Evolutionary conservation across 108 stramenopile genomes (phyloP), one percentile per base, ranked within the genome.

Genomic region (Pseudonitzschia delicatissima): DNA sequence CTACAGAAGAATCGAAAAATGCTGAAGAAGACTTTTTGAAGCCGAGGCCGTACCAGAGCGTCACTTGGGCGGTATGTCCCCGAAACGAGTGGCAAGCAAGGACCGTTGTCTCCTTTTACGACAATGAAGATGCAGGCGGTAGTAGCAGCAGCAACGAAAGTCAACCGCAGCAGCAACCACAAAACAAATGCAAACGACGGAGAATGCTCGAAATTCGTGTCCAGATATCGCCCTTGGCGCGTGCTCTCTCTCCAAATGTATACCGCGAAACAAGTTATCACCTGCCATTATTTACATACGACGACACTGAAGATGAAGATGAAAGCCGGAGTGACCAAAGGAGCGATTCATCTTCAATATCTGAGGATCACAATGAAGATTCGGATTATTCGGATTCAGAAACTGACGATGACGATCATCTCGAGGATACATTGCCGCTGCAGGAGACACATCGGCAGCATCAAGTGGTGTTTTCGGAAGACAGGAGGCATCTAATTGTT

Each of bases 211-310:
- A 73, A 31, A 57, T 73, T 25, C 63, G 72, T 15, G 61, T 73
- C 18, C 72, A 73, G 42, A 42, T 73, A 27, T 73, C 72, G 15
- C 66, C 59, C 15, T 13, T 73, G 66, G 31, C 48, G 3, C 18
- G 42, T 15, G 48, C 72, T 1, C 36, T 73, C 8, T 73, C 72
- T 1, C n/a, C 44, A 1, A 20, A 32, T 21, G 40, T 48, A 12
- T 73, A 61, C 57, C 15, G 72, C 59, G 72, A 73, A 40, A 73
- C 72, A 6, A 59, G 0, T 6, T 64, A 73, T 67, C 72, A 73
- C 17, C 31, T 73, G 28, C 58, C 59, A 57, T 57, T 73, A 33
- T 5, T 73, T 61, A 65, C 60, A 35, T 28, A 62, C n/a, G 42
- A 58, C 25, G 18, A 29, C 13, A 12, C 4, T 12, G 26, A 31